Evolutionary conservation across 2,329 filamentous ascomycete genomes (phyloP).

Genomic region (Trichoderma atrobrunneum): DNA sequence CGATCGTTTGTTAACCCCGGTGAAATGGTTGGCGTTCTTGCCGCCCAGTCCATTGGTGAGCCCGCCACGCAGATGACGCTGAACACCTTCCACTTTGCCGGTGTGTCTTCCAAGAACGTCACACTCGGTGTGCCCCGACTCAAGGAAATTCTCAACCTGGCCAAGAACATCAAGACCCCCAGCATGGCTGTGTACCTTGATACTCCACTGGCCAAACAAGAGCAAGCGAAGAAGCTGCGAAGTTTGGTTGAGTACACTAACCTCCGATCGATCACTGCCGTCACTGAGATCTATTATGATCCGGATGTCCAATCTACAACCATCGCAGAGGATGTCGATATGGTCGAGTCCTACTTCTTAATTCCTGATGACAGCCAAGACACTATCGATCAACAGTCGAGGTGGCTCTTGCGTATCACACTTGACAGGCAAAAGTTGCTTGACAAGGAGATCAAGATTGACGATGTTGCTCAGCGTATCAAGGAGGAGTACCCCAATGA

Average conservation of each 20-base stretch:
- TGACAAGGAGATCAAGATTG: conserved; percentile 87
- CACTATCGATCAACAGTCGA: conserved; percentile 71
- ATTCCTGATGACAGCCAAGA: conserved; percentile 74
- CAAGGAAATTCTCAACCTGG: conserved; percentile 98
- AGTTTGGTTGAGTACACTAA: conserved; percentile 93
- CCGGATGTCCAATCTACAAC: conserved; percentile 82
- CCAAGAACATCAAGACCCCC: conserved; percentile 97
- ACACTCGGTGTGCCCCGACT: conserved; percentile 98
- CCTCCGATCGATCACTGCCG: conserved; percentile 82
- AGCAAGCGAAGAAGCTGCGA: conserved; percentile 79
- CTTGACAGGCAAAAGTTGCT: conserved; percentile 92
- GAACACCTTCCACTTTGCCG: conserved; percentile 99
- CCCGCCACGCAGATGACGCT: conserved; percentile 99
- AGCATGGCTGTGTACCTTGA: conserved; percentile 91
- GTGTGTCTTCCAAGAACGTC: conserved; percentile 99
- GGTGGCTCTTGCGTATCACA: conserved; percentile 91
- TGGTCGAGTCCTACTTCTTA: conserved; percentile 96
- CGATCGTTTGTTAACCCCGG: conserved; percentile 84
- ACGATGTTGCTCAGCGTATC: conserved; percentile 85
- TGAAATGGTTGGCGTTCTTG: conserved; percentile 98
- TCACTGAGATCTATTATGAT: conserved; percentile 97
- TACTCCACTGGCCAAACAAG: conserved; percentile 63
- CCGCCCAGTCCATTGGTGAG: conserved; percentile 97
- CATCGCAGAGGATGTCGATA: conserved; percentile 84
- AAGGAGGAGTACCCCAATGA: conserved; percentile 84